Conservation (phyloP, 495 filamentous ascomycete genomes). For the Amphirosellinia nigrospora region DNA sequence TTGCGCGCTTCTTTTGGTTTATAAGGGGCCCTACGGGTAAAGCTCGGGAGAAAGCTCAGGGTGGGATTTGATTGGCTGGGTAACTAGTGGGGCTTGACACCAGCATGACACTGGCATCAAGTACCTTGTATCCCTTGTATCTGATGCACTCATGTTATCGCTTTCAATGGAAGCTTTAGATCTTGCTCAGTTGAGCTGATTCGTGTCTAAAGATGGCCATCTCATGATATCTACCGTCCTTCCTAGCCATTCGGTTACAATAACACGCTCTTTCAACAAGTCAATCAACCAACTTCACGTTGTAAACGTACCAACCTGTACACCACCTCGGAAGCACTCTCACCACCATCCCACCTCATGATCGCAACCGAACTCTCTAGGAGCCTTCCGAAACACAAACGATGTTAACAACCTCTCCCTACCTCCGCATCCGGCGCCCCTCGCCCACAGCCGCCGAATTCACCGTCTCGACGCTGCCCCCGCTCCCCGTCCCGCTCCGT, state of each 20-base stretch:
- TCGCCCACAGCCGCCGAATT: conserved; percentile 87
- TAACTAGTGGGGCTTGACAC: not conserved
- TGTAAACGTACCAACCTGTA: not conserved
- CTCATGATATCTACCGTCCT: not conserved
- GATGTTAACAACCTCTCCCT: conserved; percentile 59
- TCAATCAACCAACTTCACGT: not conserved
- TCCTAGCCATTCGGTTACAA: not conserved
- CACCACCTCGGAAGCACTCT: not conserved
- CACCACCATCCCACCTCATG: not conserved
- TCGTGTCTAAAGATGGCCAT: not conserved
- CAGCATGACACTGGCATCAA: not conserved
- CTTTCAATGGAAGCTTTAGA: not conserved
- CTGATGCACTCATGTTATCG: too few relatives aligned
- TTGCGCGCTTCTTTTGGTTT: not conserved
- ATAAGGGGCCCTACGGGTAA: conserved; percentile 27
- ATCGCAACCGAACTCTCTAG: not conserved
- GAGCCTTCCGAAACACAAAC: not conserved
- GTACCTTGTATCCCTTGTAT: not conserved
- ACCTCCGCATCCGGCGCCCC: conserved; percentile 71
- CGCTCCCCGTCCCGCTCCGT: conserved; percentile 62
- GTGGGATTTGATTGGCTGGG: not conserved
- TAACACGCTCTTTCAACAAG: not conserved
- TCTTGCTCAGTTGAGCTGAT: not conserved
- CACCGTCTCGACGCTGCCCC: conserved; percentile 77
- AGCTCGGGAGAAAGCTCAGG: not conserved